Conservation (phyloP, 257 asterid species). For the Solanum bulbocastanum region DNA sequence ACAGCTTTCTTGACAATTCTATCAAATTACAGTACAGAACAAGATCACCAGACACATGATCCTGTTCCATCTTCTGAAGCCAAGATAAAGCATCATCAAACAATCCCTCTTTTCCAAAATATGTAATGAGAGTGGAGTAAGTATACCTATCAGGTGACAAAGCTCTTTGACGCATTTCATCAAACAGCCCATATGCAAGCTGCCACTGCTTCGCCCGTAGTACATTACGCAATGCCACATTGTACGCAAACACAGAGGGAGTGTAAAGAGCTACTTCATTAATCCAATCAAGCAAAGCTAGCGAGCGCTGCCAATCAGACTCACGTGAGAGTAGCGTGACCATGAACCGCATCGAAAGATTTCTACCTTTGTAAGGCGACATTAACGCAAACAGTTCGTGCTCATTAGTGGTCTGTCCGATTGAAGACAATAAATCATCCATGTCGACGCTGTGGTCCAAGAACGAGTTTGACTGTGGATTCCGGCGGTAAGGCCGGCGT, state of each 20-base stretch:
- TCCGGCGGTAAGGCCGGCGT: conserved; percentile 22
- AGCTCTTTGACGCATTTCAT: conserved; percentile 79
- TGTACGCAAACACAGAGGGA: conserved; percentile 87
- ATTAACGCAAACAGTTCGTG: conserved; percentile 55
- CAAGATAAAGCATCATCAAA: conserved; percentile 91
- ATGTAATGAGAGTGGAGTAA: conserved; percentile 75
- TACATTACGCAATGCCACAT: conserved; percentile 82
- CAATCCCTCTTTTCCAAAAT: conserved; percentile 76
- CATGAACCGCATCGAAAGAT: conserved; percentile 66
- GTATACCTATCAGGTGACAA: conserved; percentile 83
- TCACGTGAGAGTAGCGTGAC: conserved; percentile 76
- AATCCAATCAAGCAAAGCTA: conserved; percentile 93
- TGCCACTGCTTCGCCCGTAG: conserved; percentile 72
- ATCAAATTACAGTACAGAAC: conserved; percentile 81
- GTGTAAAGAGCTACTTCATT: conserved; percentile 59
- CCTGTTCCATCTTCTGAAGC: conserved; percentile 94
- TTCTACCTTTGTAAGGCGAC: conserved; percentile 56
- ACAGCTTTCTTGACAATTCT: conserved; percentile 69
- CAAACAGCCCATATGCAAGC: conserved; percentile 73
- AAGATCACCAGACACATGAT: conserved; percentile 70
- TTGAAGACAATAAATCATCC: conserved; percentile 51
- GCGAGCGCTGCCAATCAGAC: conserved; percentile 75
- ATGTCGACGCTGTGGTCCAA: conserved; percentile 66
- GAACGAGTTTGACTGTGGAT: conserved; percentile 5
- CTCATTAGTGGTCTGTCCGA: conserved; percentile 56